Evolutionary conservation across 805 yeast species (phyloP), one percentile per base, ranked within the genome.

Genomic region (Candida easanensis): DNA sequence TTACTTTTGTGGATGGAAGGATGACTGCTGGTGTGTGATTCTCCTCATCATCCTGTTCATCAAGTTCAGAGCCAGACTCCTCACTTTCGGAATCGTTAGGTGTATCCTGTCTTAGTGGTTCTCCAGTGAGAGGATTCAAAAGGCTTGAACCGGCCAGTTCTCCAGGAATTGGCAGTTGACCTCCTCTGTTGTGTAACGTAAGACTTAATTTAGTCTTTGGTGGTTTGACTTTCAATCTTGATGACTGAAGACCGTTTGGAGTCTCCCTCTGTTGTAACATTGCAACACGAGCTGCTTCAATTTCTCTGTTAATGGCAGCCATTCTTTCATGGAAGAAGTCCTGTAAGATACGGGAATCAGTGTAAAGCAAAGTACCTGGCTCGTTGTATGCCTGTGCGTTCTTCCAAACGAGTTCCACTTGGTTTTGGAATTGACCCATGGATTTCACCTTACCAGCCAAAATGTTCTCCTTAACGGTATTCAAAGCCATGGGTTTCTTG

Each of bases 341-440:
- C 47, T 77, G 71, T 40, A 93, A 70, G 34, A 75, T 73, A 30
- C 61, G 64, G 0, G 97, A 83, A 64, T 88, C 95, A 46, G 77
- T 77, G 57, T 80, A 79, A 32, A 90, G 81, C 41, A 79, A 71
- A 41, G 93, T 79, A 2, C 76, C 79, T 40, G 84, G 84, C 46
- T 80, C 84, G 62, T 90, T 91, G 64, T 81, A 91, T 1, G 73
- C 61, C 57, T 80, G 79, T 2, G 97, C 96, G 63, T 93, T 93
- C 35, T 70, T 58, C 66, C 90, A 89, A 13, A 91, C 81, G 40
- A 82, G 66, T 22, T 69, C 65, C 6, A 84, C 69, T 39, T 82
- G 84, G 17, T 70, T 73, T 43, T 74, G 65, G 55, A 88, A 85
- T 38, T 72, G 78, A 28, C 74, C 76, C 44, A 88, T 71, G 31